Percentiles rank a stretch among this genome's conserved stretches.
Evolutionary conservation across 1,284 basidiomycete genomes (phyloP).

Genomic region (Leccinum pachyderme): DNA sequence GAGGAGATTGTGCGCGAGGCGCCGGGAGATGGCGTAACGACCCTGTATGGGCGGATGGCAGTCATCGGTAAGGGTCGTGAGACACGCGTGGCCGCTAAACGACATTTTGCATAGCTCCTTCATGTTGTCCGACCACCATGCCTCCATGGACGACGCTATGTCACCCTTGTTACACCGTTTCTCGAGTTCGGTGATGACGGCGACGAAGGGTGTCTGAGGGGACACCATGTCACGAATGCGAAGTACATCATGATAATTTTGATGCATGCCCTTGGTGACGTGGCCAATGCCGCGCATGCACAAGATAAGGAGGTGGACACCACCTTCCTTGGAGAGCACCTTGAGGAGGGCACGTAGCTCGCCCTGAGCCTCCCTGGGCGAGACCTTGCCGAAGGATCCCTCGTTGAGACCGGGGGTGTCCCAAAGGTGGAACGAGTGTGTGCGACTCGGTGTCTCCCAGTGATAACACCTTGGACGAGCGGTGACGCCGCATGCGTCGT

Average conservation of each 20-base stretch:
- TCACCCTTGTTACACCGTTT: conserved; percentile 16
- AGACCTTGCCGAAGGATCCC: conserved; percentile 26
- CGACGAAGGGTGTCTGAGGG: conserved; percentile 22
- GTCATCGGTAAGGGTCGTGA: conserved; percentile 25
- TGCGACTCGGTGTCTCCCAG: conserved; percentile 19
- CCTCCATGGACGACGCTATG: conserved; percentile 23
- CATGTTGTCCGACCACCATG: conserved; percentile 20
- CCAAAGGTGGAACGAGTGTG: conserved; percentile 26
- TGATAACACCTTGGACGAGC: conserved; percentile 6
- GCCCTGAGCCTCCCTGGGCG: conserved; percentile 19
- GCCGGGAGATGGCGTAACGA: conserved; percentile 17
- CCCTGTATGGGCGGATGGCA: conserved; percentile 20
- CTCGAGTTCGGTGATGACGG: conserved; percentile 29
- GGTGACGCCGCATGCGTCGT: conserved; percentile 29
- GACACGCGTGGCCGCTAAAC: conserved; percentile 22
- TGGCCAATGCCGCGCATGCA: conserved; percentile 27
- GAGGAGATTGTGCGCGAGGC: conserved; percentile 21
- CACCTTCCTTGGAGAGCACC: conserved; percentile 22
- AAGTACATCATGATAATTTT: conserved; percentile 22
- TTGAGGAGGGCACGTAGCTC: conserved; percentile 23
- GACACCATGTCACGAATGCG: conserved; percentile 25
- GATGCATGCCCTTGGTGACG: conserved; percentile 23
- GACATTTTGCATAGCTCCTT: conserved; percentile 10
- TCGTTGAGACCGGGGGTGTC: conserved; percentile 31
- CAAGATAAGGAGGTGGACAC: conserved; percentile 31